Base-by-base conservation (phyloP, 805 yeast species). In the Dipodascus geniculatus region DNA sequence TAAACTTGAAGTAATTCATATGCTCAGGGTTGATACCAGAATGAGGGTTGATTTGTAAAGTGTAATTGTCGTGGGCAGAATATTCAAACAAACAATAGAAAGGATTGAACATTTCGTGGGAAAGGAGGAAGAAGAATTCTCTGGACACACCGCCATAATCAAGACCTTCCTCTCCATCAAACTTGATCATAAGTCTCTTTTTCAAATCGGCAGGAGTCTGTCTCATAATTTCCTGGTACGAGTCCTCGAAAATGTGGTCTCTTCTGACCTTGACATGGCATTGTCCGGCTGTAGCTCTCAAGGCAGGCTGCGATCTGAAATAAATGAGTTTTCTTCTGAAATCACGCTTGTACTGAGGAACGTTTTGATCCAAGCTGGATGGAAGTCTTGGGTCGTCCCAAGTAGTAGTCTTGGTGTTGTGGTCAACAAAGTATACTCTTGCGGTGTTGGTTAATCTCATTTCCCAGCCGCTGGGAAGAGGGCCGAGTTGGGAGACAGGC, bases 311-410 rank as follows among this genome's bases (percentile, higher is more conserved):
- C 2, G 97, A 89, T 70, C 99, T 81, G 81, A 93, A 93, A 71
- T 93, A 93, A 59, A 93, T 91, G 55, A 93, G 87, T 74, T 93
- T 93, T 73, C 99, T 83, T 72, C 99, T 80, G 73, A 93, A 93
- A 71, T 93, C 99, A 75, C 99, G 91, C 78, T 93, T 93, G 71
- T 93, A 93, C 73, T 93, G 98, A 22, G 99, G 99, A 63, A 93
- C 99, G 62, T 91, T 91, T 73, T 93, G 98, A 70, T 93, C 99
- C 62, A 93, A 75, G 6, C 96, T 87, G 3, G 97, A 88, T 52
- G 99, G 99, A 67, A 93, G 77, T 67, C 99, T 83, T 58, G 99
- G 99, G 68, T 93, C 99, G 71, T 93, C 99, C 99, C 99, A 93
- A 1, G 99, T 93, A 0, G 99, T 93, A 0, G 99, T 93, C 73